Evolutionary conservation across 2,329 filamentous ascomycete genomes (phyloP).

Genomic region (Fusarium coffeatum): DNA sequence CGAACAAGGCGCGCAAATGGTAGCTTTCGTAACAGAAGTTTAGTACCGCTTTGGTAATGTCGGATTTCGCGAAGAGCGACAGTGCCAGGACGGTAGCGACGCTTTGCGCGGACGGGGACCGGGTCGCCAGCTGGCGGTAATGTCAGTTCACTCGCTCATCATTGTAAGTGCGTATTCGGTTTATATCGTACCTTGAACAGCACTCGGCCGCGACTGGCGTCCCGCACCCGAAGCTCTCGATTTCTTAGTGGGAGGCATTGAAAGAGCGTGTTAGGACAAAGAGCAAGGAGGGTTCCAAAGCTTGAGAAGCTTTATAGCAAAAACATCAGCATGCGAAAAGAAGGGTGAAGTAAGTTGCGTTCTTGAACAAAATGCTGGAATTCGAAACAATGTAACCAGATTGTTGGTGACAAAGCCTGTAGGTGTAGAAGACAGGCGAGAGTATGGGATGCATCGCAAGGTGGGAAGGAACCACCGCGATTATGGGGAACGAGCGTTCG

Average conservation of each 20-base stretch:
- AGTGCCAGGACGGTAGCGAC: conserved; percentile 81
- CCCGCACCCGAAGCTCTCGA: conserved; percentile 30
- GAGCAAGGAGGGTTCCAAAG: neutral
- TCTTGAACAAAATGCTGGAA: conserved; percentile 21
- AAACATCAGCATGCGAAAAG: conserved; percentile 6
- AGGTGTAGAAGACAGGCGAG: conserved; percentile 8
- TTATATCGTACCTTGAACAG: conserved; percentile 55
- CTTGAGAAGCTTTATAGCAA: conserved; percentile 17
- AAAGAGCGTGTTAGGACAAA: conserved; percentile 17
- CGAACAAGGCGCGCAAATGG: conserved; percentile 81
- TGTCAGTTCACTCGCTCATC: conserved; percentile 33
- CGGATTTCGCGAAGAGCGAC: conserved; percentile 92
- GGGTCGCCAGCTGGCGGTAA: conserved; percentile 75
- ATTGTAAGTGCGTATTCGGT: neutral
- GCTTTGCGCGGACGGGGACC: conserved; percentile 69
- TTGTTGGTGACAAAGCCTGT: conserved; percentile 9
- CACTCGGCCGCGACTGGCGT: conserved; percentile 52
- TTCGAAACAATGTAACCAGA: conserved; percentile 14
- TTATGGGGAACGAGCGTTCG: conserved; percentile 3
- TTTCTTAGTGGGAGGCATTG: conserved; percentile 43
- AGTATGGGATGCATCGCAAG: conserved; percentile 2
- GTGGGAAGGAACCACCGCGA: conserved; percentile 37
- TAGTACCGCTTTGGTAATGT: conserved; percentile 88
- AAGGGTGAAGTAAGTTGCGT: neutral
- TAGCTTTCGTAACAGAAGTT: conserved; percentile 84